Base-by-base conservation (phyloP, 305 asterid species). In the Fraxinus sp. region DNA sequence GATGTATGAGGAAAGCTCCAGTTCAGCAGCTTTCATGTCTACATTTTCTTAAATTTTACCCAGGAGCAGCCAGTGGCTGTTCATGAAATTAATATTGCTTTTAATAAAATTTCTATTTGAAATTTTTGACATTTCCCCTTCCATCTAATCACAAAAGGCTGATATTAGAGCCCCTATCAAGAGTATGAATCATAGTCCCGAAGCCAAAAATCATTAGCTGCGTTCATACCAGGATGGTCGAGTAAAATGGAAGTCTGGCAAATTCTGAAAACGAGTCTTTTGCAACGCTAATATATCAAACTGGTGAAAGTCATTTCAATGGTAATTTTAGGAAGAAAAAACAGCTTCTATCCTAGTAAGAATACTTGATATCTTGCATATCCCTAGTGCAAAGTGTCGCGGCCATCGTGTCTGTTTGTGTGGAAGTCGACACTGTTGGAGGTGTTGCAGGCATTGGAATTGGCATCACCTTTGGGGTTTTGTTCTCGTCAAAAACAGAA, bases 381-480 rank as follows among this genome's bases (percentile, higher is more conserved):
- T 84, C 82, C 22, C 78, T 78, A 24, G 74, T 5, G 1, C 88
- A 79, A 5, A 87, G 89, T 18, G 88, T 87, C 70, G 71, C 85
- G 66, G 92, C 92, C 37, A 92, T 87, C 55, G 62, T 81, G 22
- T 90, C 87, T 8, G 89, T 87, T 43, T 86, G 90, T 90, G 87
- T 89, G 30, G 89, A 83, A 37, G 78, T 75, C 9, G 85, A 84
- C 76, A 80, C 86, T 0, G 92, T 89, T 52, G 90, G 87, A 81
- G 94, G 94, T 76, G 94, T 88, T 18, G 87, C 83, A 5, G 92
- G 89, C 80, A 86, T 68, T 6, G 92, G 90, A 43, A 85, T 59
- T 41, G 91, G 90, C 91, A 89, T 72, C 71, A 57, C 82, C 82
- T 79, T 87, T 33, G 92, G 92, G 4, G 92, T 91, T 62, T 85